Percentiles rank a stretch among this genome's conserved stretches.
Conservation (phyloP, 352 stramenopile genomes). For the Plasmopara viticola region DNA sequence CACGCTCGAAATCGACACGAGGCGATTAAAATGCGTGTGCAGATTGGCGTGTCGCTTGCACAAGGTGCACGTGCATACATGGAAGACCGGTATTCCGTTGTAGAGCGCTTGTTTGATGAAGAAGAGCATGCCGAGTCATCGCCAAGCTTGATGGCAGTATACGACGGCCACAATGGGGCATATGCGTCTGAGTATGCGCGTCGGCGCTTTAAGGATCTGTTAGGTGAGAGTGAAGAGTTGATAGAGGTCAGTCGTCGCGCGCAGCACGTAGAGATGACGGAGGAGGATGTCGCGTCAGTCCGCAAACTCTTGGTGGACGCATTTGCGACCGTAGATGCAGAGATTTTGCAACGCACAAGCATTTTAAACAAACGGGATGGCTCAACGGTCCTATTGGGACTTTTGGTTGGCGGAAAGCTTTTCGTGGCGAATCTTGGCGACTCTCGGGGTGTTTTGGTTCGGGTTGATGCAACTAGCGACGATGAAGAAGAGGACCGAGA, state of each 20-base stretch:
- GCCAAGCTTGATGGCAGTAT: slow-evolving; percentile 57
- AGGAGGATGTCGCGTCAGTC: slow-evolving; percentile 45
- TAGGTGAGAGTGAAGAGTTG: slow-evolving; percentile 42
- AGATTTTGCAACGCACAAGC: slow-evolving; percentile 65
- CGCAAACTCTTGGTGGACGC: slow-evolving; percentile 41
- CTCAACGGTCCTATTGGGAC: slow-evolving; percentile 64
- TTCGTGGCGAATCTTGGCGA: slow-evolving; percentile 79
- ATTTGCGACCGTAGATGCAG: slow-evolving; percentile 62
- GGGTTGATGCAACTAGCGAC: slow-evolving; percentile 16
- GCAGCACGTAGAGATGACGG: slow-evolving; percentile 22
- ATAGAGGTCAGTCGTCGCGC: slow-evolving; percentile 39
- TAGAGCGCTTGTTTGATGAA: slow-evolving; percentile 50
- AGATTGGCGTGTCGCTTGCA: slow-evolving; percentile 40
- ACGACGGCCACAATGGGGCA: slow-evolving; percentile 71
- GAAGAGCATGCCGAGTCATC: slow-evolving; percentile 34
- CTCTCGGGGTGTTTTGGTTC: slow-evolving; percentile 52
- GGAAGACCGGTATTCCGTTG: slow-evolving; percentile 69
- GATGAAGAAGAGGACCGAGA: slow-evolving; percentile 13
- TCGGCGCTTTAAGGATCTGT: slow-evolving; percentile 51
- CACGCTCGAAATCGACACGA: slow-evolving; percentile 15
- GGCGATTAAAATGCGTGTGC: slow-evolving; percentile 33
- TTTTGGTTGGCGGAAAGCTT: slow-evolving; percentile 62
- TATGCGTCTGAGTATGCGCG: slow-evolving; percentile 60
- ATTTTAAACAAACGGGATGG: slow-evolving; percentile 65
- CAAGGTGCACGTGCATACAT: slow-evolving; percentile 73